Conservation (phyloP, 257 asterid species). For the Fraxinus anomala region DNA sequence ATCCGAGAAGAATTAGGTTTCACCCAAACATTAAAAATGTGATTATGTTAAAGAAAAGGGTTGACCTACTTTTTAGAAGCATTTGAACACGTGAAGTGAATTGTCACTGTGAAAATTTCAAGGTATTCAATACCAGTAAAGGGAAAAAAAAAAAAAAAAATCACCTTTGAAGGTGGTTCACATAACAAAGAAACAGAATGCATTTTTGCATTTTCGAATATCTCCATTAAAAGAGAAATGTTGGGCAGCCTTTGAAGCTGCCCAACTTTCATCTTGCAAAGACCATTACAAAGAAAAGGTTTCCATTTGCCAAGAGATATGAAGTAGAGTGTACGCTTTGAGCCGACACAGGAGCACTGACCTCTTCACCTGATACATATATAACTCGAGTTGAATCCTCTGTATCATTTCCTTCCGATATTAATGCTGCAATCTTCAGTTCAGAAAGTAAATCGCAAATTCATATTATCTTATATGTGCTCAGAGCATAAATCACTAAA, state of each 20-base stretch:
- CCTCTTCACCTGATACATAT: conserved; percentile 99
- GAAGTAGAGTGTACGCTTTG: conserved; percentile 13
- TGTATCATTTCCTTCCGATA: conserved; percentile 58
- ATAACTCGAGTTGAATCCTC: conserved; percentile 63
- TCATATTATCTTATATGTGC: conserved; percentile 3
- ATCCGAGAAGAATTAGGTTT: background rate
- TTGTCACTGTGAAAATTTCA: background rate
- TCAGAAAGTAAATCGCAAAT: conserved; percentile 11
- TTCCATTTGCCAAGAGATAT: conserved; percentile 14
- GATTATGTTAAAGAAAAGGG: background rate
- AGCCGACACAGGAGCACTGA: conserved; percentile 28
- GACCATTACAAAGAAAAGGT: conserved; percentile 3
- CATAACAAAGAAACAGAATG: background rate
- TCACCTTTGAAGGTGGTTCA: background rate
- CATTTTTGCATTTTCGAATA: background rate
- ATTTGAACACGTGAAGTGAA: background rate
- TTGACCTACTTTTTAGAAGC: background rate
- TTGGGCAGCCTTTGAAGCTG: conserved; percentile 4
- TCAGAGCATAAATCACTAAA: conserved; percentile 17
- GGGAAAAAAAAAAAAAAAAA: background rate
- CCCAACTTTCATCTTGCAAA: conserved; percentile 11
- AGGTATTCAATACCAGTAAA: background rate
- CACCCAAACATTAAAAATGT: background rate
- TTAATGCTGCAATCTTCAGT: conserved; percentile 79
- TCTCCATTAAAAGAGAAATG: conserved; percentile 12